Conservation (phyloP, 1,139 yeast species). For the Blastobotrys illinoisensis region DNA sequence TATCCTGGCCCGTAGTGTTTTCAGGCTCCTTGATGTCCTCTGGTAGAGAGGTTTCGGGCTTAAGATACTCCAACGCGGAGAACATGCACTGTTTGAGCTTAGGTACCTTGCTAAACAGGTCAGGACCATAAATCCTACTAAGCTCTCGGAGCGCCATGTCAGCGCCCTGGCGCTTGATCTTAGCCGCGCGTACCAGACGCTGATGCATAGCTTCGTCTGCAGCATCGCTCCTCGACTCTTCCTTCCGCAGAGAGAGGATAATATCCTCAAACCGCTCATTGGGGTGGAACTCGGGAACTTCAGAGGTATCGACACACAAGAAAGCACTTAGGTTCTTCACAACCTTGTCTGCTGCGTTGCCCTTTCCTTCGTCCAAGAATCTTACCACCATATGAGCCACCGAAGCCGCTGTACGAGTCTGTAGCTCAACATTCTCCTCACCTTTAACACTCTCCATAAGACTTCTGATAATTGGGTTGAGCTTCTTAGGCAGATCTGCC, state of each 20-base stretch:
- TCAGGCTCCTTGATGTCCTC: constrained; percentile 42
- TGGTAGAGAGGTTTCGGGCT: constrained; percentile 24
- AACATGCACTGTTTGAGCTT: constrained; percentile 64
- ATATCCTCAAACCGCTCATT: constrained; percentile 52
- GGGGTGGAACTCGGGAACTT: constrained; percentile 86
- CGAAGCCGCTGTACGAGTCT: constrained; percentile 63
- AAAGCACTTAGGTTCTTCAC: constrained; percentile 88
- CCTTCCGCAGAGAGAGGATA: constrained; percentile 73
- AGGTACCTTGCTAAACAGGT: constrained; percentile 58
- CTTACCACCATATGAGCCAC: constrained; percentile 58
- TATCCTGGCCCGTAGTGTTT: constrained; percentile 62
- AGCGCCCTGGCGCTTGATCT: constrained; percentile 80
- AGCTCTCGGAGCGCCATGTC: constrained; percentile 58
- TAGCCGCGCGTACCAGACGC: constrained; percentile 64
- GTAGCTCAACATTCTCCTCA: constrained; percentile 64
- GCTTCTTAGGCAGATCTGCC: constrained; percentile 66
- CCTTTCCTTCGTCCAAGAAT: constrained; percentile 53
- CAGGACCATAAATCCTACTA: constrained; percentile 43
- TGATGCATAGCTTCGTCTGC: constrained; percentile 61
- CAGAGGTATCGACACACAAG: constrained; percentile 90
- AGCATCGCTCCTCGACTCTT: constrained; percentile 67
- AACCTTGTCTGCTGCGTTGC: constrained; percentile 78
- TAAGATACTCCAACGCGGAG: constrained; percentile 48
- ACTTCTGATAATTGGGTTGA: constrained; percentile 83
- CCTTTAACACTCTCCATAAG: constrained; percentile 88